These are phyloP conservation scores for Leccinum ochraceum DNA, from an alignment of 768 basidiomycete genomes.

Conservation along the genomic window DNA sequence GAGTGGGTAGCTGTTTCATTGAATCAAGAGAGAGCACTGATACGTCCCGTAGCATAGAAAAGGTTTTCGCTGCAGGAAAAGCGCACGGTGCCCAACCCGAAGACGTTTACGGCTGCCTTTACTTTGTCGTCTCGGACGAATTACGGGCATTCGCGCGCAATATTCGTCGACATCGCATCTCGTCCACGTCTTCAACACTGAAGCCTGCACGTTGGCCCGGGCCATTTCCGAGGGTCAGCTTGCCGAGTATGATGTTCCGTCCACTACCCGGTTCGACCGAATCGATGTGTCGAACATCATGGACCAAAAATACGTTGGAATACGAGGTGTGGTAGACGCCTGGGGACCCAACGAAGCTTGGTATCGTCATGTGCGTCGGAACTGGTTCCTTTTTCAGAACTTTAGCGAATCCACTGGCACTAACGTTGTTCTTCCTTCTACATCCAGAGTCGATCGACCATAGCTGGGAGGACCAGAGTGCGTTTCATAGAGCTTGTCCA, in stretches of 20 bases:
- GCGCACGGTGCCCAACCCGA: constrained; percentile 40
- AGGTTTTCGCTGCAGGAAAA: constrained; percentile 41
- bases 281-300: too few species aligned
- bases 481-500: constrained; percentile 27
- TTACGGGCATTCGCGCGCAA: constrained; percentile 39
- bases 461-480: constrained; percentile 23
- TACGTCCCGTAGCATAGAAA: constrained; percentile 36
- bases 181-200: constrained; percentile 34
- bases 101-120: constrained; percentile 53
- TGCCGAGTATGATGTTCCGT: constrained; percentile 21
- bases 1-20: constrained; percentile 35
- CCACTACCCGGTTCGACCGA: constrained; percentile 41
- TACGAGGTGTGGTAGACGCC: too few species aligned
- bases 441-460: constrained; percentile 18
- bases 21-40: constrained; percentile 2
- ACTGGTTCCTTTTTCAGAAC: background rate
- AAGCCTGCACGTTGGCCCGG: constrained; percentile 43
- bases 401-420: background rate
- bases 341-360: constrained; percentile 35
- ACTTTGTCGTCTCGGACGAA: constrained; percentile 45
- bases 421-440: background rate
- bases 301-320: too few species aligned
- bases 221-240: constrained; percentile 30
- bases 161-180: constrained; percentile 34
- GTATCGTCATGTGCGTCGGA: constrained; percentile 34